These are phyloP conservation scores for Neurospora crassa DNA, from an alignment of 2,329 filamentous ascomycete genomes.

Conservation along the genomic window DNA sequence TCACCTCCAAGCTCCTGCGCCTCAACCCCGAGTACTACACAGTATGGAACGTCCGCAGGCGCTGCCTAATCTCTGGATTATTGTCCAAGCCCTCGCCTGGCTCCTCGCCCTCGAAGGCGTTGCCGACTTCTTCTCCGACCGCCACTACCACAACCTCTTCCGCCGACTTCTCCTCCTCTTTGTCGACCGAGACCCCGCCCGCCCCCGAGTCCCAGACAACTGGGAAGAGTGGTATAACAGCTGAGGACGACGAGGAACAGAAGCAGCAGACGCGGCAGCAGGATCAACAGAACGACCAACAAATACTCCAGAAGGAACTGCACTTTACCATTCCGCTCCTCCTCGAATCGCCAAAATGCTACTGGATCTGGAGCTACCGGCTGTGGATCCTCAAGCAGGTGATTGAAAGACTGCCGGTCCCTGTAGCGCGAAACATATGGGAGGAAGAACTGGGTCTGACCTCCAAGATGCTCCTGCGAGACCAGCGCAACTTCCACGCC, in stretches of 20 bases:
- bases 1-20: constrained; percentile 62
- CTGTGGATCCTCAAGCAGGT: constrained; percentile 72
- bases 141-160: constrained; percentile 52
- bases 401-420: constrained; percentile 49
- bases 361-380: constrained; percentile 99
- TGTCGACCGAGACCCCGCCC: constrained; percentile 41
- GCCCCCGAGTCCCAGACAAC: constrained; percentile 34
- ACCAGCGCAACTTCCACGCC: constrained; percentile 90
- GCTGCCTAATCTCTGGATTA: constrained; percentile 51
- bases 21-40: constrained; percentile 87
- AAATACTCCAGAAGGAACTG: constrained; percentile 63
- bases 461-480: constrained; percentile 77
- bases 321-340: constrained; percentile 76
- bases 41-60: constrained; percentile 80
- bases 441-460: constrained; percentile 73
- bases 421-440: constrained; percentile 61
- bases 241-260: constrained; percentile 26
- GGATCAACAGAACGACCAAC: constrained; percentile 24
- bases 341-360: constrained; percentile 85
- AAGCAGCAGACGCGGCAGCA: constrained; percentile 2
- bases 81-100: constrained; percentile 44
- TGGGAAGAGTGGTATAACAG: constrained; percentile 48
- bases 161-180: constrained; percentile 47
- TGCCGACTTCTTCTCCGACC: constrained; percentile 42
- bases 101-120: constrained; percentile 45